Conservation (phyloP, 2,329 filamentous ascomycete genomes). For the Boeremia lycopersici region DNA sequence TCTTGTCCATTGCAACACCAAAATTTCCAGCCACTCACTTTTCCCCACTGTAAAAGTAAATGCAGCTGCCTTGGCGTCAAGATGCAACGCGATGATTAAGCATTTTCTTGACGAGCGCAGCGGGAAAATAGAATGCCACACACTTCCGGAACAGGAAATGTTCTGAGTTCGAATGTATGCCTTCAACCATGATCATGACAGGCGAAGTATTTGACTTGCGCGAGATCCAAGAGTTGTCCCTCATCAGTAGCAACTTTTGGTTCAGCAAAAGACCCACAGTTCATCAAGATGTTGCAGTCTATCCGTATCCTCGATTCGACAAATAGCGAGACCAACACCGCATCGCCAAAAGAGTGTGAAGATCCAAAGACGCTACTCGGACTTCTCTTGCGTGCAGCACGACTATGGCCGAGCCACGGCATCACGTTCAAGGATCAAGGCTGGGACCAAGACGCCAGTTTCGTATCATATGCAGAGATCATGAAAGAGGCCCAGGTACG, state of each 20-base stretch:
- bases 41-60: not conserved
- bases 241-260: not conserved
- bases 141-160: not conserved
- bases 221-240: not conserved
- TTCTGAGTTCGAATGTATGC: not conserved
- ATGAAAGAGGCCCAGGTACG: conserved; percentile 4
- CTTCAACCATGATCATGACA: not conserved
- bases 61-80: not conserved
- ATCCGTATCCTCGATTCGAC: not conserved
- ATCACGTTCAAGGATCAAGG: conserved; percentile 8
- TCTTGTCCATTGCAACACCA: not conserved
- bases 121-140: not conserved
- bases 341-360: not conserved
- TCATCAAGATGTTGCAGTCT: not conserved
- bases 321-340: not conserved
- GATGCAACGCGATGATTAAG: not conserved
- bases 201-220: not conserved
- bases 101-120: not conserved
- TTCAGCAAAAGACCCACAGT: not conserved
- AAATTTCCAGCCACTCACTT: no score
- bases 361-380: conserved; percentile 6
- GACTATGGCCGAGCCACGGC: conserved; percentile 4
- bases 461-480: conserved; percentile 6
- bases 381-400: conserved; percentile 7
- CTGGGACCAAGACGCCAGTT: conserved; percentile 1